Evolutionary conservation across 2,329 filamentous ascomycete genomes (phyloP).

Genomic region (Talaromyces sp.): DNA sequence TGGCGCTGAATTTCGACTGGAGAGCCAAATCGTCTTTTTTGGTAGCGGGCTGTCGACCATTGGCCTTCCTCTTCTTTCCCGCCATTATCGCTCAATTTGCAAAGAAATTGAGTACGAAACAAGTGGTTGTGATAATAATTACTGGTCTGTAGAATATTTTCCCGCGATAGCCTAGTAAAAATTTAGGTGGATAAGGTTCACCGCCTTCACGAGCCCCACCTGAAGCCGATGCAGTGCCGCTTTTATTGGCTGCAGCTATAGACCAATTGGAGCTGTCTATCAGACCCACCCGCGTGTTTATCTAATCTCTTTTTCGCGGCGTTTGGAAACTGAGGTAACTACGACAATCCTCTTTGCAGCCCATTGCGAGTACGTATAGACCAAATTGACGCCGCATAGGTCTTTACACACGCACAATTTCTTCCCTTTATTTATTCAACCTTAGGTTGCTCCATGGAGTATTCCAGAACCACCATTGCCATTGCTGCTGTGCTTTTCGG

Average conservation of each 20-base stretch:
- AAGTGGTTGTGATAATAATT: not conserved
- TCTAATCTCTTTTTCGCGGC: not conserved
- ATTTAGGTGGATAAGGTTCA: conserved; percentile 5
- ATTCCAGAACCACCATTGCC: conserved; percentile 20
- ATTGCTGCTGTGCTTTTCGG: conserved; percentile 27
- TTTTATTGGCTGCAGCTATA: not conserved
- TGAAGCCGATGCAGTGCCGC: conserved; percentile 6
- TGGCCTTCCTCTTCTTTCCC: conserved; percentile 62
- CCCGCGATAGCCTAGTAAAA: not conserved
- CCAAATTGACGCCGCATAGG: not conserved
- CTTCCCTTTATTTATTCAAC: not conserved
- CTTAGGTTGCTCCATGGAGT: conserved; percentile 14
- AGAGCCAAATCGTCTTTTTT: conserved; percentile 23
- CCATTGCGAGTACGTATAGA: not conserved
- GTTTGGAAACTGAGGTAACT: not conserved
- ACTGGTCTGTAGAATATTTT: not conserved
- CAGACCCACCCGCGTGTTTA: not conserved
- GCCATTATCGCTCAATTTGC: conserved; percentile 3
- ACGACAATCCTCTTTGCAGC: not conserved
- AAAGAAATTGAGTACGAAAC: conserved; percentile 29
- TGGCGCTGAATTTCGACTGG: conserved; percentile 30
- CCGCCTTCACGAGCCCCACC: conserved; percentile 3
- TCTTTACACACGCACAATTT: not conserved
- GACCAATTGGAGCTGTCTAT: conserved; percentile 4
- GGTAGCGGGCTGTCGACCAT: conserved; percentile 36